Percentiles rank a stretch among this genome's conserved stretches.
Conservation (phyloP, 352 stramenopile genomes). For the Phytophthora europaea region DNA sequence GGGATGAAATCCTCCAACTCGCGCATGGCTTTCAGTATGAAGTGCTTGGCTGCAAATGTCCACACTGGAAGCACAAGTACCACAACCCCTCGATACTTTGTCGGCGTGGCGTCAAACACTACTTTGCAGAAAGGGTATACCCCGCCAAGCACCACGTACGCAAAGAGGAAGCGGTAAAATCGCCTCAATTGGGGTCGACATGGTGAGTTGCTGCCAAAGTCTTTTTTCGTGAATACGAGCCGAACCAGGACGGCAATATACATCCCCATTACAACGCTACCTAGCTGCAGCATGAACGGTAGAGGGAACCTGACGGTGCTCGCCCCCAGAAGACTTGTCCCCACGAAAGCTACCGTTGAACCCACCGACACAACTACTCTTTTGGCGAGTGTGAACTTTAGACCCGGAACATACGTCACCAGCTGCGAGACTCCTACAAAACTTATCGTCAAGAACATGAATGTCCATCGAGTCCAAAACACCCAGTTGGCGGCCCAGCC, state of each 20-base stretch:
- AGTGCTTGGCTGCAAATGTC: slow-evolving; percentile 19
- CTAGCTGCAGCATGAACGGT: neutral
- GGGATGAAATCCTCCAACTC: slow-evolving; percentile 28
- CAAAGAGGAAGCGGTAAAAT: slow-evolving; percentile 17
- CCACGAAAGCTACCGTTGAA: neutral
- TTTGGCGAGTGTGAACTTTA: neutral
- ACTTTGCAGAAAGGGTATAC: slow-evolving; percentile 19
- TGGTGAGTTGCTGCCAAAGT: slow-evolving; percentile 5
- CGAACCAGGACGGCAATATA: neutral
- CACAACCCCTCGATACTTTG: slow-evolving; percentile 3
- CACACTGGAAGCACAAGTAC: slow-evolving; percentile 19
- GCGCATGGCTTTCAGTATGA: slow-evolving; percentile 8
- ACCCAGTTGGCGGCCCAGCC: slow-evolving; percentile 23
- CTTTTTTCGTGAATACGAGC: neutral
- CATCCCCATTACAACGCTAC: neutral
- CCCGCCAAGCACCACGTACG: slow-evolving; percentile 4
- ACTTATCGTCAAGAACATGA: slow-evolving; percentile 15
- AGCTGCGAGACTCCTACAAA: slow-evolving; percentile 9
- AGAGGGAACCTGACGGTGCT: neutral
- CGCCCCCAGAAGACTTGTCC: neutral
- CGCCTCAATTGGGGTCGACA: neutral
- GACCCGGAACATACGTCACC: slow-evolving; percentile 5
- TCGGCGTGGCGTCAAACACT: slow-evolving; percentile 12
- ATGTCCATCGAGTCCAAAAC: slow-evolving; percentile 19
- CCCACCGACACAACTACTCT: neutral